phyloP scores from a whole-genome alignment of 768 basidiomycete genomes.

The Lactifluus piperatus region DNA sequence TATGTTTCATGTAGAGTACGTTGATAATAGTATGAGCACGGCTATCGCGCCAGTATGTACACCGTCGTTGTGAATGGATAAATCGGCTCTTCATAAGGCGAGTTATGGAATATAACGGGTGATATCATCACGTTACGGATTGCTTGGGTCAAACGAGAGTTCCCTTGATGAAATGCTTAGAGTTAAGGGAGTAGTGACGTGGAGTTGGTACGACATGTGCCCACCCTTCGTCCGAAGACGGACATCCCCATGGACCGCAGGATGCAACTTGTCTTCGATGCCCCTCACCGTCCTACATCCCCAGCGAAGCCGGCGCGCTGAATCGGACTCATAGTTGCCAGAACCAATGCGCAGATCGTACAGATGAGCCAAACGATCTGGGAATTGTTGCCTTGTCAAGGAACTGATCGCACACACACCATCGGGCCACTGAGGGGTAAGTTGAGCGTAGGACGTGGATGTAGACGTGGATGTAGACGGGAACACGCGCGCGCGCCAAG shows the following conservation, averaged over 20 bases:
- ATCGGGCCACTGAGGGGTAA: conserved; percentile 50
- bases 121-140: not conserved
- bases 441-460: conserved; percentile 46
- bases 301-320: conserved; percentile 32
- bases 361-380: conserved; percentile 24
- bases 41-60: not conserved
- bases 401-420: conserved; percentile 44
- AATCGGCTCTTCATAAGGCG: not conserved
- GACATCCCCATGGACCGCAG: no score
- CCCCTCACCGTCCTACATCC: conserved; percentile 24
- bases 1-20: conserved; percentile 3
- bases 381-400: conserved; percentile 35
- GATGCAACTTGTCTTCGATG: no score
- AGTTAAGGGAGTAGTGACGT: not conserved
- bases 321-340: conserved; percentile 47
- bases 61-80: not conserved
- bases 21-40: conserved; percentile 6
- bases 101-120: not conserved
- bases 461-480: no score
- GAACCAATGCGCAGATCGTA: conserved; percentile 25
- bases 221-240: conserved; percentile 54
- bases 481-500: conserved; percentile 49
- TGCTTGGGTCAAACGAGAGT: not conserved
- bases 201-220: conserved; percentile 21
- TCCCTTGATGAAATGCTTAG: not conserved